Conservation (phyloP, 2,329 filamentous ascomycete species). For the Byssoonygena ceratinophila region DNA sequence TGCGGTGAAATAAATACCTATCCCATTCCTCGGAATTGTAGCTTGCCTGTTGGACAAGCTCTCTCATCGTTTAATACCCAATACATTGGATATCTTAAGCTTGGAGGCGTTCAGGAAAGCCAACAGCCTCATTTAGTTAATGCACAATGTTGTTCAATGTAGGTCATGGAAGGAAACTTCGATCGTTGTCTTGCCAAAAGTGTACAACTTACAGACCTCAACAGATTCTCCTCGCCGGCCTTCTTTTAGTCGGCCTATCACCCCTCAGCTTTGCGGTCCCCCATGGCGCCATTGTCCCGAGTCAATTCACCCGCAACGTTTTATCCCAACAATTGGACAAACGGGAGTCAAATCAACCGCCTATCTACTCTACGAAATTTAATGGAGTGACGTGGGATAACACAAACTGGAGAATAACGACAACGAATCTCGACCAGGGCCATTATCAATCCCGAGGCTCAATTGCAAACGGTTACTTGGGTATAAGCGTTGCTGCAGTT, state of each 20-base stretch:
- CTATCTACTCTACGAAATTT: conserved; percentile 42
- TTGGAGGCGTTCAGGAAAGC: background rate
- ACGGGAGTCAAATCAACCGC: background rate
- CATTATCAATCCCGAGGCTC: conserved; percentile 52
- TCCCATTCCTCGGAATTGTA: too few relatives aligned
- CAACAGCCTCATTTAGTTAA: background rate
- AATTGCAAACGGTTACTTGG: conserved; percentile 54
- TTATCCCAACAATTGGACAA: conserved; percentile 3
- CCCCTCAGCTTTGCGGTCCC: background rate
- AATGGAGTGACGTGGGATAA: conserved; percentile 49
- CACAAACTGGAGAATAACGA: conserved; percentile 46
- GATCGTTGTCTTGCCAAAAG: too few relatives aligned
- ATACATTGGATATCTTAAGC: conserved; percentile 8
- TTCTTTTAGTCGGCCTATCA: conserved; percentile 7
- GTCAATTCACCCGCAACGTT: conserved; percentile 11
- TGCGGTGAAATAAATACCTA: too few relatives aligned
- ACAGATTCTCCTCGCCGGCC: conserved; percentile 1
- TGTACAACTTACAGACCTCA: too few relatives aligned
- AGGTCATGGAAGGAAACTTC: background rate
- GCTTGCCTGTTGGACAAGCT: too few relatives aligned
- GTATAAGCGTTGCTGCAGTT: conserved; percentile 52
- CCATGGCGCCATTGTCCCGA: conserved; percentile 6
- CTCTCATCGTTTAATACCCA: background rate
- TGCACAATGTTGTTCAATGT: conserved; percentile 11
- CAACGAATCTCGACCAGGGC: conserved; percentile 45